Conservation (phyloP, 2,329 filamentous ascomycete genomes). For the Periconia sp. region DNA sequence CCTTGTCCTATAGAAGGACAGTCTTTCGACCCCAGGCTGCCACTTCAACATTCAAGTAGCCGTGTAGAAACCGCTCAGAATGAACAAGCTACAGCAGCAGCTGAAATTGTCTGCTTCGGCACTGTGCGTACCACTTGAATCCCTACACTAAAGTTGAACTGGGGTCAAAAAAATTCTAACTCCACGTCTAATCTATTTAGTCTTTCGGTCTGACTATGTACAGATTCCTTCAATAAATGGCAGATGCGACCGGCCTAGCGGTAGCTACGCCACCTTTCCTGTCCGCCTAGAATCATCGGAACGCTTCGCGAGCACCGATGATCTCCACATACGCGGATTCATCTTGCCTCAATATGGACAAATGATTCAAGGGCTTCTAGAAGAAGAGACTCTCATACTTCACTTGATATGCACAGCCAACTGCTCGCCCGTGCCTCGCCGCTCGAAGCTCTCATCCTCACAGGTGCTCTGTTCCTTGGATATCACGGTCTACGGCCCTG, state of each 20-base stretch:
- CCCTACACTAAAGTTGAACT: too few species aligned
- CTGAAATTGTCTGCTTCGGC: conserved; percentile 24
- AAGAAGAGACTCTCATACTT: conserved; percentile 5
- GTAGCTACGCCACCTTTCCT: not conserved
- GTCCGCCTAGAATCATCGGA: conserved; percentile 7
- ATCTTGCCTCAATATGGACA: conserved; percentile 13
- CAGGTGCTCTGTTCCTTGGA: conserved; percentile 9
- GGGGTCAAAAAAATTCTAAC: not conserved
- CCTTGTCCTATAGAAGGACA: too few species aligned
- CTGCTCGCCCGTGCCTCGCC: not conserved
- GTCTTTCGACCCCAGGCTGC: not conserved
- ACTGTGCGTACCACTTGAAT: conserved; percentile 24
- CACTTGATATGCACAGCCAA: conserved; percentile 3
- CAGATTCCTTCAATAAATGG: conserved; percentile 6
- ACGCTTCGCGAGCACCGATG: conserved; percentile 6
- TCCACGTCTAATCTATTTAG: too few species aligned
- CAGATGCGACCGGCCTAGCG: conserved; percentile 2
- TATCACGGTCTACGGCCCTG: conserved; percentile 22
- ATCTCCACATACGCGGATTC: not conserved
- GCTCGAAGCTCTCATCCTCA: not conserved
- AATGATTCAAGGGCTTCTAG: conserved; percentile 18
- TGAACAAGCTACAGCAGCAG: not conserved
- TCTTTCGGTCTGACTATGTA: too few species aligned
- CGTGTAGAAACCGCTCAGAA: too few species aligned
- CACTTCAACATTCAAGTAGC: too few species aligned